A percentile compares a stretch with the other conserved stretches of the same genome.
Conservation (phyloP, 2,329 filamentous ascomycete species). For the Ophiostoma piceae region DNA sequence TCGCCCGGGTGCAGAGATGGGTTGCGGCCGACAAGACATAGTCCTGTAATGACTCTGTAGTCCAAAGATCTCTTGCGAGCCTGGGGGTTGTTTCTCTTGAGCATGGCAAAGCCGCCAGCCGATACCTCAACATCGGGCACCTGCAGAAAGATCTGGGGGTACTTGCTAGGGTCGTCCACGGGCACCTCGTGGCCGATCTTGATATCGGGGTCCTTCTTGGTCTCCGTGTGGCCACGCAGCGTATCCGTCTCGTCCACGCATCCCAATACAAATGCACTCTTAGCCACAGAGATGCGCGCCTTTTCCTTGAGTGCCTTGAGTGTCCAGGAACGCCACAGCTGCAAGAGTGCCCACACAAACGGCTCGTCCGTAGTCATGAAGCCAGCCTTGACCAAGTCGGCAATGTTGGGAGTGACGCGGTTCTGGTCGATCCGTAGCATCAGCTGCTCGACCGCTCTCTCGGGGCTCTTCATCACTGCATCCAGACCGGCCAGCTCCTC, state of each 20-base stretch:
- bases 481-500: conserved; percentile 65
- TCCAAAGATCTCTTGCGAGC: conserved; percentile 27
- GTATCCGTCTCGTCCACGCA: conserved; percentile 79
- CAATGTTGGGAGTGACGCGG: conserved; percentile 67
- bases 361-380: conserved; percentile 73
- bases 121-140: conserved; percentile 47
- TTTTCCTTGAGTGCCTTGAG: conserved; percentile 91
- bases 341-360: conserved; percentile 72
- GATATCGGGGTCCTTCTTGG: conserved; percentile 31
- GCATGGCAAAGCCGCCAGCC: conserved; percentile 39
- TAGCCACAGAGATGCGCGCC: conserved; percentile 71
- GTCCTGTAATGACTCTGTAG: conserved; percentile 63
- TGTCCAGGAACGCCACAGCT: conserved; percentile 83
- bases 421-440: conserved; percentile 79
- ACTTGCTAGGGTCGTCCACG: conserved; percentile 33
- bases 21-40: conserved; percentile 84
- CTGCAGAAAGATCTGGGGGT: conserved; percentile 89
- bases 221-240: conserved; percentile 60
- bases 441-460: conserved; percentile 62
- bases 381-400: conserved; percentile 69
- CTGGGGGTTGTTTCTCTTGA: not conserved
- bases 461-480: conserved; percentile 60
- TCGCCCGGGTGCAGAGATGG: conserved; percentile 92
- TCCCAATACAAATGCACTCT: conserved; percentile 83
- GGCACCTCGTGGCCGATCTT: not conserved